Evolutionary conservation across 75 land plant species (phyloP).

Genomic region (Larix kaempferi): DNA sequence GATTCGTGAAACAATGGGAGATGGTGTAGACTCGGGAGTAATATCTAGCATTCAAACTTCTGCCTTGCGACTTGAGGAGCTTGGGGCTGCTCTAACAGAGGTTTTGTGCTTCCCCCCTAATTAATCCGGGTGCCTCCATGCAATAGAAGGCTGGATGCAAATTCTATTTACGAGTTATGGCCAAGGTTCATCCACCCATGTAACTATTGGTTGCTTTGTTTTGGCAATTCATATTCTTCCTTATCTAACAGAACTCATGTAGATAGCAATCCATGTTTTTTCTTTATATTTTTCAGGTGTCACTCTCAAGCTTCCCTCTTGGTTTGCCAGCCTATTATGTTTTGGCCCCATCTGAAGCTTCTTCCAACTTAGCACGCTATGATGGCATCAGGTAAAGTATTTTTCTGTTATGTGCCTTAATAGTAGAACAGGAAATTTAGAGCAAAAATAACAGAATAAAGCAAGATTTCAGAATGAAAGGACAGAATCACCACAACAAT

Average conservation of each 20-base stretch:
- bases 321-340: constrained; percentile 95
- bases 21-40: constrained; percentile 75
- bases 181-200: neutral
- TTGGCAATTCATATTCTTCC: neutral
- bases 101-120: constrained; percentile 25
- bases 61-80: constrained; percentile 69
- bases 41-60: constrained; percentile 61
- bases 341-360: constrained; percentile 89
- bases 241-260: neutral
- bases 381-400: constrained; percentile 81
- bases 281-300: constrained; percentile 47
- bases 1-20: constrained; percentile 77
- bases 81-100: constrained; percentile 75
- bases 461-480: too few relatives aligned
- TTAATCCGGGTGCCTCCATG: neutral
- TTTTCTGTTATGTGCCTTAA: too few relatives aligned
- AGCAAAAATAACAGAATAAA: too few relatives aligned
- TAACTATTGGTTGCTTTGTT: neutral
- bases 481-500: too few relatives aligned
- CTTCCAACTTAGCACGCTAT: constrained; percentile 95
- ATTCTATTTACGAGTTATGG: neutral
- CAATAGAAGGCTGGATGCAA: neutral
- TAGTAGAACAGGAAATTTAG: too few relatives aligned
- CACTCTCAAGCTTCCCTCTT: constrained; percentile 74
- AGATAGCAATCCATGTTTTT: neutral